These are phyloP conservation scores for Hypocreales sp. DNA, from an alignment of 2,329 filamentous ascomycete species.

Conservation along the genomic window DNA sequence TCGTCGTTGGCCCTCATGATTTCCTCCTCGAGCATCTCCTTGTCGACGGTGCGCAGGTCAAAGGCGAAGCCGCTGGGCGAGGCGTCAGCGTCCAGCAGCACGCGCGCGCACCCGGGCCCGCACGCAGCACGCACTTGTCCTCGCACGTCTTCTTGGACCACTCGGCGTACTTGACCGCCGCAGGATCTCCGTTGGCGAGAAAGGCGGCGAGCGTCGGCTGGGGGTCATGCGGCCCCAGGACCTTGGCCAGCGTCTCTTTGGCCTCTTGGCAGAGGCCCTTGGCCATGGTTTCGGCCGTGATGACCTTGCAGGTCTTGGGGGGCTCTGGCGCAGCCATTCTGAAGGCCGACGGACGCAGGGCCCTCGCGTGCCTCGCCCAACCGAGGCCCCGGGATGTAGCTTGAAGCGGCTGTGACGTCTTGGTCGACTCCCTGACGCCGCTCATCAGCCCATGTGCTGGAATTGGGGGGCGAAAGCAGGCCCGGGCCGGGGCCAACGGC, in stretches of 20 bases:
- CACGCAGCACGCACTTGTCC: constrained; percentile 65
- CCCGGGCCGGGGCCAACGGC: no score
- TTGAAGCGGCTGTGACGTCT: no score
- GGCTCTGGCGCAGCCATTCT: constrained; percentile 12
- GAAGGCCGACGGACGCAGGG: no score
- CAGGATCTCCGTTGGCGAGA: constrained; percentile 80
- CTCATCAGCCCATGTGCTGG: no score
- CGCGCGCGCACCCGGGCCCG: no score
- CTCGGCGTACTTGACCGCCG: constrained; percentile 85
- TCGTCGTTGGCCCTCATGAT: constrained; percentile 78
- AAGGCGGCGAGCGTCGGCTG: constrained; percentile 78
- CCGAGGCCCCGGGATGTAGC: no score
- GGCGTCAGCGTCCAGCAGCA: no score
- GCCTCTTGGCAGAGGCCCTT: constrained; percentile 70
- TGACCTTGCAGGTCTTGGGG: constrained; percentile 74
- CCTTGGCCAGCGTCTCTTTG: constrained; percentile 53
- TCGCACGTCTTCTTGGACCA: constrained; percentile 94
- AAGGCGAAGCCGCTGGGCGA: constrained; percentile 83
- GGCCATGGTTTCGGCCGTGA: constrained; percentile 76
- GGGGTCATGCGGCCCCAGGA: constrained; percentile 38
- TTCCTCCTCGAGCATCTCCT: constrained; percentile 79
- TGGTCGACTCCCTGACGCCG: no score
- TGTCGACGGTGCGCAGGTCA: constrained; percentile 66
- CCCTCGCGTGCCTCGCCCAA: no score
- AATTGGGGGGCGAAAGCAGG: no score